Percentiles rank a stretch among this genome's conserved stretches.
These are phyloP conservation scores for Xylariaceae sp. DNA, from an alignment of 2,329 filamentous ascomycete species.

Conservation along the genomic window DNA sequence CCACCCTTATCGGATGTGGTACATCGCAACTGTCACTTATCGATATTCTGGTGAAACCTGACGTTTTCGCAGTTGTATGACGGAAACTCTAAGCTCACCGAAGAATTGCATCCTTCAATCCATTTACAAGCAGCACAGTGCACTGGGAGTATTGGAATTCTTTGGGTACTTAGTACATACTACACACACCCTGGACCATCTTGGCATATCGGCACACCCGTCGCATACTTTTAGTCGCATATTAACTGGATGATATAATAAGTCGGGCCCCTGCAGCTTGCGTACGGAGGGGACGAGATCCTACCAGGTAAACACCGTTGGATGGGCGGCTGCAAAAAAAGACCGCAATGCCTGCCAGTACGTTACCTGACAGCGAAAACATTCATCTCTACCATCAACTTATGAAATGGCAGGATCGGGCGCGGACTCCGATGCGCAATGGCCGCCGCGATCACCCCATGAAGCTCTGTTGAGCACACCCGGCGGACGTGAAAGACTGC, in stretches of 20 bases:
- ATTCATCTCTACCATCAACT: conserved; percentile 16
- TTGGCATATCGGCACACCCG: background rate
- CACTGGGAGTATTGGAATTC: too few relatives aligned
- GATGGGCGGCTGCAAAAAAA: conserved; percentile 10
- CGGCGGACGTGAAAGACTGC: conserved; percentile 74
- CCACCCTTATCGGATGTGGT: background rate
- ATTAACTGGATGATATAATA: background rate
- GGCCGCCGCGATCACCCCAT: conserved; percentile 68
- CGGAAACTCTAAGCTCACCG: background rate
- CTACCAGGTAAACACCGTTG: conserved; percentile 7
- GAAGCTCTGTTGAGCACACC: conserved; percentile 71
- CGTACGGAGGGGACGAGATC: conserved; percentile 15
- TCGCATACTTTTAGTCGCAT: background rate
- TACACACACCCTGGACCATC: background rate
- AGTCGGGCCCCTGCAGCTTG: conserved; percentile 24
- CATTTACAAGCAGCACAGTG: too few relatives aligned
- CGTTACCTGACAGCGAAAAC: conserved; percentile 11
- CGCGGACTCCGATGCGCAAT: conserved; percentile 55
- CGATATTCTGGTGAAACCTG: background rate
- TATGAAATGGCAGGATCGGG: conserved; percentile 28
- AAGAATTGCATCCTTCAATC: background rate
- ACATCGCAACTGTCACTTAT: background rate
- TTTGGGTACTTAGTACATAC: background rate
- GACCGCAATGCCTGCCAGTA: conserved; percentile 31
- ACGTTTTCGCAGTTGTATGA: background rate